Conservation (phyloP, 768 basidiomycete species). For the Leccinum olivaceopallidum region DNA sequence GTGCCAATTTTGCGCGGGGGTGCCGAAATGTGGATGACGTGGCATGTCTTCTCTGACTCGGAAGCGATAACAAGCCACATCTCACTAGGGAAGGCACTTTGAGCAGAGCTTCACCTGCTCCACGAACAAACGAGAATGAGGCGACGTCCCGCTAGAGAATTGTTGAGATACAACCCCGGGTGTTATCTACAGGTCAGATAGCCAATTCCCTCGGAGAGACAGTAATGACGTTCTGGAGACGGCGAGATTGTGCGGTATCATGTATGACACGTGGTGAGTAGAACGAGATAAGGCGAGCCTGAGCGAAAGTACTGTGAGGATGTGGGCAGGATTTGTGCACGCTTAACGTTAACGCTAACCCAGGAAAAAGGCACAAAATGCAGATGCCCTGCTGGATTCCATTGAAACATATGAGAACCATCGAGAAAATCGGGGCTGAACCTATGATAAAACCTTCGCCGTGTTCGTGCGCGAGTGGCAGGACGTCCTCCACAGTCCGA, state of each 20-base stretch:
- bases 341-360: no score
- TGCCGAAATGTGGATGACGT: background rate
- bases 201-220: background rate
- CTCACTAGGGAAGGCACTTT: background rate
- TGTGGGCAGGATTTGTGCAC: no score
- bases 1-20: background rate
- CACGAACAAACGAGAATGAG: background rate
- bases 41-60: background rate
- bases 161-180: background rate
- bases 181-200: background rate
- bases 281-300: background rate
- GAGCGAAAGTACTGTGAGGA: background rate
- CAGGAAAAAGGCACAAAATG: background rate
- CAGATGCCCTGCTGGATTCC: background rate
- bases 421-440: background rate
- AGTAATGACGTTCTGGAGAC: background rate
- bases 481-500: background rate
- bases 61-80: background rate
- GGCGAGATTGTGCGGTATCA: background rate
- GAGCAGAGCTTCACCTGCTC: background rate
- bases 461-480: background rate
- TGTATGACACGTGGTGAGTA: background rate
- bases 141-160: no score
- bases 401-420: background rate
- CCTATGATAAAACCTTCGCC: background rate